Base-by-base conservation (phyloP, 1,284 basidiomycete genomes). In the Rhodotorula sp. region DNA sequence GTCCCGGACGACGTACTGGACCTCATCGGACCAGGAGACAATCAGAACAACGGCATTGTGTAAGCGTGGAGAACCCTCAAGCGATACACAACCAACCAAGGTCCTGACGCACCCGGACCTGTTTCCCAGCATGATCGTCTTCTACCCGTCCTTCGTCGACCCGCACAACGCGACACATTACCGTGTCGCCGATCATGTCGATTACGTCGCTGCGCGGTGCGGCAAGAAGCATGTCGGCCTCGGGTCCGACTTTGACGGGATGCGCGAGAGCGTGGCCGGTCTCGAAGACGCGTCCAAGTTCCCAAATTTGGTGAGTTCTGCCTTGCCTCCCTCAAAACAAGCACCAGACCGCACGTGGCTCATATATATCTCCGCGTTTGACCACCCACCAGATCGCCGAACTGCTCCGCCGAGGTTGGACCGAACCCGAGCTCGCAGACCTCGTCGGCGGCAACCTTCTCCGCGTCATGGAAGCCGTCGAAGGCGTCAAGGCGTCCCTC, bases 41-140 rank as follows among this genome's bases (percentile, higher is more conserved):
- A 43, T 6, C 46, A 65, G 23, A 64, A 64, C 26, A 6, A 49
- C n/a, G 58, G 67, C 54, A 52, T 68, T n/a, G 60, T 62, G 60
- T 62, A 15, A n/a, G 60, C 23, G 12, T 12, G 26, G 29, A 26
- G n/a, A 12, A 16, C 49, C 12, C 20, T 39, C 5, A 5, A 31
- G 52, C 62, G 10, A 15, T 18, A 83, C 88, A 21, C 21, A 4
- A 51, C 83, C 23, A 92, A 29, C 29, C 95, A 78, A 34, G 29
- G 31, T 29, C 18, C 57, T 58, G 15, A 58, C 57, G 31, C 58
- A 1, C 43, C 20, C 31, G 34, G 5, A 39, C 34, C 34, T 5
- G 5, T 39, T 10, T 8, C 15, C 92, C 86, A 86, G 95, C 58
- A 94, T 95, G 92, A 91, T 92, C 73, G 92, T 91, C 80, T 92